Base-by-base conservation (phyloP, 2,329 filamentous ascomycete genomes). In the Aulographum hederae region DNA sequence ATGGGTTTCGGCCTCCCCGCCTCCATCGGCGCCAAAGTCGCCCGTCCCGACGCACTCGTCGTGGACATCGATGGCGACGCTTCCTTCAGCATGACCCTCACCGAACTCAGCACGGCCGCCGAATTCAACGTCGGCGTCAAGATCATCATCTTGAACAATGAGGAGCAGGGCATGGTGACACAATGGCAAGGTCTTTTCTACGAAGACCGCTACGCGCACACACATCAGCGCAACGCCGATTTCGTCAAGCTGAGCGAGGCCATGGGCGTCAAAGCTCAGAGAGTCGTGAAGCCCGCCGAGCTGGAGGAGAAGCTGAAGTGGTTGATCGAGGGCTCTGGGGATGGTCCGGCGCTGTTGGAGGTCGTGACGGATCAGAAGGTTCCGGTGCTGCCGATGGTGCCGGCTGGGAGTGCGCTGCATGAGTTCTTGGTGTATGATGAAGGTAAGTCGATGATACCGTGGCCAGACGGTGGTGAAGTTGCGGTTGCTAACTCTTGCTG, bases 131-230 rank as follows among this genome's bases (percentile, higher is more conserved):
- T 95, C 52, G 85, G 80, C 41, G 76, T 92, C 55, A 95, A 95
- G 68, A 68, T 95, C 37, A 82, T 95, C 44, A 66, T 95, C 17
- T 57, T 98, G 34, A 95, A 95, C 65, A 98, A 93, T 56, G 84
- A 92, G 55, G 84, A 95, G 58, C 86, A 94, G 59, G 86, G 86
- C 33, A 95, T 95, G 86, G 85, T 95, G 27, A 94, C 85, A 2
- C 86, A 94, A 60, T 95, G 86, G 86, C 86, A 95, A 58, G 85
- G 82, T 46, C 72, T 95, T 41, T 95, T 95, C 61, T 95, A 92
- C 61, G 78, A 93, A 54, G 84, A 94, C 50, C 74, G 86, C 44
- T 95, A 74, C 54, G 68, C 82, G 21, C 85, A 93, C 54, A 94
- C 86, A 0, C 86, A 95, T 54, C 85, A 93, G 60, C 67, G 71